These are phyloP conservation scores for Ustilago bromivora DNA, from an alignment of 1,284 basidiomycete genomes.

Conservation along the genomic window DNA sequence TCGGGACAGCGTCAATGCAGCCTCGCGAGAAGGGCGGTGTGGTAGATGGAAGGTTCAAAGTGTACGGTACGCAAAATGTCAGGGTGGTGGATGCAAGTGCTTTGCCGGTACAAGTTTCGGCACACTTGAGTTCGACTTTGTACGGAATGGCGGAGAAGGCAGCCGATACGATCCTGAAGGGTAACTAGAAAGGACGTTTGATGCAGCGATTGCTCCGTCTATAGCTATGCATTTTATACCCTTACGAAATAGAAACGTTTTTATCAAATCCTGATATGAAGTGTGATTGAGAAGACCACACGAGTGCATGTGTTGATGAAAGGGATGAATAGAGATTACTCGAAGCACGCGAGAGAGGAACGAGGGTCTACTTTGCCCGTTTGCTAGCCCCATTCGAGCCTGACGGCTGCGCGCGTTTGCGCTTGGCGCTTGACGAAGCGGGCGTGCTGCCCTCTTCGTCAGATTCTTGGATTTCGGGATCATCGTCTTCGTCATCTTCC, in stretches of 20 bases:
- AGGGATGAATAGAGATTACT: background rate
- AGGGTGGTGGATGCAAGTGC: constrained; percentile 62
- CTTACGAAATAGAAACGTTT: background rate
- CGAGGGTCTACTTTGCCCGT: constrained; percentile 5
- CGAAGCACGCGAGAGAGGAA: background rate
- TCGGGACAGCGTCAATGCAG: constrained; percentile 78
- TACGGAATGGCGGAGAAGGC: constrained; percentile 62
- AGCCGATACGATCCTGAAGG: constrained; percentile 40
- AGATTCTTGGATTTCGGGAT: constrained; percentile 42
- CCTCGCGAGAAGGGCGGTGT: constrained; percentile 74
- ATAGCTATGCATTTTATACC: background rate
- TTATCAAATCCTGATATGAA: background rate
- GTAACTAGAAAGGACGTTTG: background rate
- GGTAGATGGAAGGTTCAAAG: constrained; percentile 67
- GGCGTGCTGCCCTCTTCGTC: constrained; percentile 41
- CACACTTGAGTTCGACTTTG: constrained; percentile 56
- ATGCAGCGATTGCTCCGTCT: background rate
- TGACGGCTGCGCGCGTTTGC: constrained; percentile 13
- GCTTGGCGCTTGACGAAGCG: constrained; percentile 25
- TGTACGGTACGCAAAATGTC: constrained; percentile 68
- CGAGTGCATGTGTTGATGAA: background rate
- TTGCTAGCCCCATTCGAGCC: constrained; percentile 7
- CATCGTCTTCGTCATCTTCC: constrained; percentile 42
- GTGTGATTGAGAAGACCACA: background rate
- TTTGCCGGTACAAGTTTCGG: constrained; percentile 53